phyloP scores from a whole-genome alignment of 2,329 filamentous ascomycete species.

The Cladosporium colombiae region DNA sequence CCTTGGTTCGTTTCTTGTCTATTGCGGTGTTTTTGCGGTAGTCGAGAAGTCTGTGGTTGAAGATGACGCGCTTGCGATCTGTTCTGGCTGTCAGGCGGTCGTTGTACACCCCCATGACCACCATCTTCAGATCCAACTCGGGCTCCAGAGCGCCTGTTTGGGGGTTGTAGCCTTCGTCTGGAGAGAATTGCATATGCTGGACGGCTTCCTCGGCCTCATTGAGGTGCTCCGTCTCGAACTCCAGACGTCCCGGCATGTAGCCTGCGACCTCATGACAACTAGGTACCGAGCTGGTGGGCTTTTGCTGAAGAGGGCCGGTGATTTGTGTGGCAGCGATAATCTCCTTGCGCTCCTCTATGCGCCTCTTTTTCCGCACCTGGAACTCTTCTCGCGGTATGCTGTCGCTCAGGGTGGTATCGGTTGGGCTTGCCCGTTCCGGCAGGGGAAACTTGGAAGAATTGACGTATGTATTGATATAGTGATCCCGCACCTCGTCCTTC shows the following conservation, averaged over 20 bases:
- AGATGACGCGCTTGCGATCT: constrained; percentile 93
- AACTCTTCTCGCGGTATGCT: constrained; percentile 88
- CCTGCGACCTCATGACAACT: constrained; percentile 97
- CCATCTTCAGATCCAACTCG: constrained; percentile 96
- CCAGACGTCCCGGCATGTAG: constrained; percentile 95
- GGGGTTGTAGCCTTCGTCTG: constrained; percentile 87
- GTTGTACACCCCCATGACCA: constrained; percentile 98
- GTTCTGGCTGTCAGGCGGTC: constrained; percentile 84
- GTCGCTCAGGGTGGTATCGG: constrained; percentile 76
- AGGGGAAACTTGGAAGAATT: constrained; percentile 82
- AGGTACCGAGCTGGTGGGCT: constrained; percentile 92
- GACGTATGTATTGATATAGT: constrained; percentile 87
- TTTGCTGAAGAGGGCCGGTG: constrained; percentile 75
- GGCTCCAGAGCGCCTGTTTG: constrained; percentile 83
- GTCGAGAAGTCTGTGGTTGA: constrained; percentile 90
- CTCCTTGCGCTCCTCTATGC: constrained; percentile 90
- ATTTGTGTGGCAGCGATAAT: constrained; percentile 79
- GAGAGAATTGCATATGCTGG: constrained; percentile 97
- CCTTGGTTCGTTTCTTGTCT: constrained; percentile 95
- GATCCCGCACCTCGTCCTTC: constrained; percentile 93
- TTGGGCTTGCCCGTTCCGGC: constrained; percentile 79
- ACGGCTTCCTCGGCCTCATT: constrained; percentile 98
- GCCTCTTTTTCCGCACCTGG: constrained; percentile 84
- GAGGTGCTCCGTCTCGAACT: constrained; percentile 96
- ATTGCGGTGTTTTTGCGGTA: constrained; percentile 86